Percentiles rank a stretch among this genome's conserved stretches.
Evolutionary conservation across 2,329 filamentous ascomycete species (phyloP).

Genomic region (Septoria linicola): DNA sequence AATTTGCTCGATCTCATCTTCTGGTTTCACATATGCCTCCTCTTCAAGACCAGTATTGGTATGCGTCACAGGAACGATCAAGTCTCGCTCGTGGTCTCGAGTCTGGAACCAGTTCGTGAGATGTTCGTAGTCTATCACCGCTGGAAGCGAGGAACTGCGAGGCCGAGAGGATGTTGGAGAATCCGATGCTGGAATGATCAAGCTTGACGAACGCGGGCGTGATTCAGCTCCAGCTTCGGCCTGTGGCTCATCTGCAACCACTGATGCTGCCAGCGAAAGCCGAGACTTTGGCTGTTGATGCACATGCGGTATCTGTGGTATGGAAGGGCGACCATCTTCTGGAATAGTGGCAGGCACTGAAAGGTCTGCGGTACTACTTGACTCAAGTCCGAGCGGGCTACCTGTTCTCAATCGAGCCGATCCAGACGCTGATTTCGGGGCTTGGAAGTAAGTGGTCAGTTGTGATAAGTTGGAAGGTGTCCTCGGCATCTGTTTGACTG

Average conservation of each 20-base stretch:
- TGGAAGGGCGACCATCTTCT: slow-evolving; percentile 14
- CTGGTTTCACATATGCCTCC: slow-evolving; percentile 2
- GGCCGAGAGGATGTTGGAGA: not conserved
- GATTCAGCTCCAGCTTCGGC: not conserved
- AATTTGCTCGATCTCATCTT: slow-evolving; percentile 21
- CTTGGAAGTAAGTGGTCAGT: slow-evolving; percentile 13
- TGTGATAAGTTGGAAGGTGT: slow-evolving; percentile 18
- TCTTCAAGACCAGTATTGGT: not conserved
- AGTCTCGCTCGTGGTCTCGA: slow-evolving; percentile 8
- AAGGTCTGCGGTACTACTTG: slow-evolving; percentile 13
- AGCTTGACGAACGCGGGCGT: slow-evolving; percentile 14
- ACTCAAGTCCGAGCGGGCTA: slow-evolving; percentile 14
- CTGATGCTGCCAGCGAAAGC: not conserved
- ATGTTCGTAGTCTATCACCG: slow-evolving; percentile 5
- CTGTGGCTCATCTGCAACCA: not conserved
- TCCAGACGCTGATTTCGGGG: slow-evolving; percentile 9
- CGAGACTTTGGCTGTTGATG: not conserved
- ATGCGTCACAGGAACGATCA: slow-evolving; percentile 10
- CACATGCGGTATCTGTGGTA: slow-evolving; percentile 2
- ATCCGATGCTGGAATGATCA: not conserved
- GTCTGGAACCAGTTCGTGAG: slow-evolving; percentile 16
- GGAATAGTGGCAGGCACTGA: slow-evolving; percentile 17
- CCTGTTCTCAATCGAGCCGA: slow-evolving; percentile 15
- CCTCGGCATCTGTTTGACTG: slow-evolving; percentile 12
- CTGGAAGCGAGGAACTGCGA: slow-evolving; percentile 14